phyloP scores from a whole-genome alignment of 148 eudicot genomes.

The Nepenthes gracilis region DNA sequence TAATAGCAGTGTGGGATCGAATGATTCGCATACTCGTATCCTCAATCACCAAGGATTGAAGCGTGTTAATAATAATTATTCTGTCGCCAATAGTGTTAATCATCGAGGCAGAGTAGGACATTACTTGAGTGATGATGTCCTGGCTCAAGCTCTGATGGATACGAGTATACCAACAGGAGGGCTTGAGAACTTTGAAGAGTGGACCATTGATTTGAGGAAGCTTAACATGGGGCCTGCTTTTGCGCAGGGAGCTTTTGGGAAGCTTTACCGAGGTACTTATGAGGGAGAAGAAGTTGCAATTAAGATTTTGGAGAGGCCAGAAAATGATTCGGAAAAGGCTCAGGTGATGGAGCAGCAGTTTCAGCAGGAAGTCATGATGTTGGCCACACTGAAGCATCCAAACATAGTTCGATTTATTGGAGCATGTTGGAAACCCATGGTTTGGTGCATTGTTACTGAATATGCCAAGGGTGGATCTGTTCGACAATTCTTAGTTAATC shows the following conservation, averaged over 20 bases:
- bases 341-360: conserved; percentile 96
- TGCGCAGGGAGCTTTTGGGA: conserved; percentile 98
- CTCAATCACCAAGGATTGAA: conserved; percentile 72
- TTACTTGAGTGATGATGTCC: conserved; percentile 81
- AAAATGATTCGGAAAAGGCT: conserved; percentile 76
- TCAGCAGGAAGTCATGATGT: conserved; percentile 98
- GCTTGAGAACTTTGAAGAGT: conserved; percentile 81
- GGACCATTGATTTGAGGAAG: conserved; percentile 90
- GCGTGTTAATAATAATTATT: conserved; percentile 51
- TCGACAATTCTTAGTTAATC: conserved; percentile 71
- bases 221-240: conserved; percentile 87
- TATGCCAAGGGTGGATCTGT: conserved; percentile 99
- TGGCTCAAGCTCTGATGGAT: conserved; percentile 87
- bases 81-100: conserved; percentile 62
- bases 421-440: conserved; percentile 93
- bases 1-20: conserved; percentile 91
- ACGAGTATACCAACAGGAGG: conserved; percentile 61
- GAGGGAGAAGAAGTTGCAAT: conserved; percentile 95
- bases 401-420: conserved; percentile 95
- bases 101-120: conserved; percentile 64
- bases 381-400: conserved; percentile 83
- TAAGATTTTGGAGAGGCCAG: conserved; percentile 95
- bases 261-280: conserved; percentile 88
- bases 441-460: conserved; percentile 97
- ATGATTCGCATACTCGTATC: conserved; percentile 82